Percentiles rank a stretch among this genome's conserved stretches.
These are phyloP conservation scores for Vicia villosa DNA, from an alignment of 306 rosid species.

Conservation along the genomic window DNA sequence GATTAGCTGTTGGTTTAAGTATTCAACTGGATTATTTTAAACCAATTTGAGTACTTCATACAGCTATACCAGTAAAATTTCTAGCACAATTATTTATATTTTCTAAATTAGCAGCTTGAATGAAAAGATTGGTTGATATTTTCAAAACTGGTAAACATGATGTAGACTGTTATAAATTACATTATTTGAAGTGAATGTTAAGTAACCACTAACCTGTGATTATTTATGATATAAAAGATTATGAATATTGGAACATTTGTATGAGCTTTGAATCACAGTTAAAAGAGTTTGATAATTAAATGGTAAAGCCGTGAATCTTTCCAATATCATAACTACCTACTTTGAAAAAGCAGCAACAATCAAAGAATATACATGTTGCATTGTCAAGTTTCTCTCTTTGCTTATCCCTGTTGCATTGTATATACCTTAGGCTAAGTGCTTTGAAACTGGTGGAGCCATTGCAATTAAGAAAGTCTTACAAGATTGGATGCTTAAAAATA, in stretches of 20 bases:
- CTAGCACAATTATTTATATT: neutral
- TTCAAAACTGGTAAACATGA: constrained; percentile 51
- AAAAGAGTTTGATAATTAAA: constrained; percentile 29
- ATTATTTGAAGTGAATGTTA: constrained; percentile 62
- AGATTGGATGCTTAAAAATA: too few species aligned
- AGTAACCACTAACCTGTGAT: constrained; percentile 56
- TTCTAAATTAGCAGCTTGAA: neutral
- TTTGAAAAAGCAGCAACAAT: constrained; percentile 39
- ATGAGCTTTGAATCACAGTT: constrained; percentile 6
- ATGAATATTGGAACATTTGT: constrained; percentile 32
- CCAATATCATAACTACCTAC: constrained; percentile 72
- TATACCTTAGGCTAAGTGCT: too few species aligned
- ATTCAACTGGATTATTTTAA: too few species aligned
- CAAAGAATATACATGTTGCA: constrained; percentile 15
- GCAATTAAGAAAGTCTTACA: too few species aligned
- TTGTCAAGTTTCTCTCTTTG: too few species aligned
- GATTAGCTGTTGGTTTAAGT: too few species aligned
- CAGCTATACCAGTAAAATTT: too few species aligned
- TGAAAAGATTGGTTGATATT: constrained; percentile 36
- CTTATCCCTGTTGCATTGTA: too few species aligned
- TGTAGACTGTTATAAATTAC: constrained; percentile 36
- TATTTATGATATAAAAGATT: constrained; percentile 39
- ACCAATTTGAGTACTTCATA: too few species aligned
- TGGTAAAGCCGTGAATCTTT: constrained; percentile 52
- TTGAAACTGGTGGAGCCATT: too few species aligned